Base-by-base conservation (phyloP, 768 basidiomycete genomes). In the Russula brevipes region DNA sequence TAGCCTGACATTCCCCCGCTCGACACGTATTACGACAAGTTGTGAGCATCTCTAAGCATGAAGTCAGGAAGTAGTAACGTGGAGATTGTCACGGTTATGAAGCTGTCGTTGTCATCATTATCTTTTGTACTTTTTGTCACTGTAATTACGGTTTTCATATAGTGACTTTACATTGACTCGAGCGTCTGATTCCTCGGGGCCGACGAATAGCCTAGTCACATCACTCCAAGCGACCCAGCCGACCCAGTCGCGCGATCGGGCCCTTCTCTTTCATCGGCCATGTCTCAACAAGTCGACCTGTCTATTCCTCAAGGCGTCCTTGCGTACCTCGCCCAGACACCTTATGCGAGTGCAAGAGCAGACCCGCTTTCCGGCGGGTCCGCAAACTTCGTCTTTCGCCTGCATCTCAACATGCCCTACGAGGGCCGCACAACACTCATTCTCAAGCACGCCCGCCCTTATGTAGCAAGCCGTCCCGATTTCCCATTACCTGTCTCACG, bases 1-100 rank as follows among this genome's bases (percentile, higher is more conserved):
- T 66, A 91, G 91, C 88, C 90, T 70, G 94, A 96, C 12, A 88
- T 95, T 59, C 94, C 94, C 50, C 52, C 88, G 59, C 82, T 94
- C 68, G 91, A 94, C 75, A 84, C 83, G 41, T 97, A 94, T 81
- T 94, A 95, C 80, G 94, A 96, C 84, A 96, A 94, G 81, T 79
- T 89, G 75, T 91, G 82, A 82, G 38, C 57, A 51, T 17, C 11
- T 52, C 30, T 31, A n/a, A 33, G 46, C 41, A 53, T 39, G 41
- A 47, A 42, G 59, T 46, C 41, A 35, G 54, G 56, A 46, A 57
- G 53, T 31, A 45, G 57, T 44, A 62, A 49, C 51, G 44, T 47
- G 11, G 65, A 63, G 61, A 44, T 41, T 51, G 62, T 63, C 46
- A 64, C 59, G 59, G 54, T 54, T 35, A 50, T 47, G 24, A 54